phyloP scores from a whole-genome alignment of 1,139 yeast genomes.

The Suhomyces kunorum region DNA sequence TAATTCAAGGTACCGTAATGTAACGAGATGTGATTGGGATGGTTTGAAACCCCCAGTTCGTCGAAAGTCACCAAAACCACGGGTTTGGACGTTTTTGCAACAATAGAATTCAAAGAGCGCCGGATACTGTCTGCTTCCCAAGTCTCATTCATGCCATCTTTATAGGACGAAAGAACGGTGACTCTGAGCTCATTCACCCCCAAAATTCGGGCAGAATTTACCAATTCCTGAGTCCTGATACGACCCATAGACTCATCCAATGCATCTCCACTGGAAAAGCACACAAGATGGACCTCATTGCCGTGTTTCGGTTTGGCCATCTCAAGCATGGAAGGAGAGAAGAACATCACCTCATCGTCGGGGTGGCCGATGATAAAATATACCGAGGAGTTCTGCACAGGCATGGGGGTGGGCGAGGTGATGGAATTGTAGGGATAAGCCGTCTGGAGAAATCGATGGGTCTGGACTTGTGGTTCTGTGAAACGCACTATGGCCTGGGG shows the following conservation, averaged over 20 bases:
- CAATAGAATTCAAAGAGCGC: conserved; percentile 23
- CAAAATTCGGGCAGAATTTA: conserved; percentile 55
- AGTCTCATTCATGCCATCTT: conserved; percentile 69
- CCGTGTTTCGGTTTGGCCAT: conserved; percentile 48
- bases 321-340: conserved; percentile 74
- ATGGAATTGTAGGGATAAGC: conserved; percentile 42
- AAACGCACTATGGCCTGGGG: conserved; percentile 41
- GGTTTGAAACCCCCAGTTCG: conserved; percentile 76
- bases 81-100: conserved; percentile 21
- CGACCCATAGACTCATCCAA: conserved; percentile 68
- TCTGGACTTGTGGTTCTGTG: conserved; percentile 29
- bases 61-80: conserved; percentile 78
- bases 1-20: conserved; percentile 54
- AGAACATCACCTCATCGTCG: conserved; percentile 98
- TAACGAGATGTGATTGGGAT: conserved; percentile 78
- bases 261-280: conserved; percentile 75
- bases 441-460: conserved; percentile 24
- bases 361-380: conserved; percentile 87
- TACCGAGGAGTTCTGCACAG: conserved; percentile 35
- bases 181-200: conserved; percentile 53
- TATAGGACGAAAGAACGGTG: conserved; percentile 49
- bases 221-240: conserved; percentile 59
- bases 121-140: conserved; percentile 62
- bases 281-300: conserved; percentile 59
- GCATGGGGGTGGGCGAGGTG: conserved; percentile 37